phyloP scores from a whole-genome alignment of 1,284 basidiomycete species.

The Cutaneotrichosporon mucoides region DNA sequence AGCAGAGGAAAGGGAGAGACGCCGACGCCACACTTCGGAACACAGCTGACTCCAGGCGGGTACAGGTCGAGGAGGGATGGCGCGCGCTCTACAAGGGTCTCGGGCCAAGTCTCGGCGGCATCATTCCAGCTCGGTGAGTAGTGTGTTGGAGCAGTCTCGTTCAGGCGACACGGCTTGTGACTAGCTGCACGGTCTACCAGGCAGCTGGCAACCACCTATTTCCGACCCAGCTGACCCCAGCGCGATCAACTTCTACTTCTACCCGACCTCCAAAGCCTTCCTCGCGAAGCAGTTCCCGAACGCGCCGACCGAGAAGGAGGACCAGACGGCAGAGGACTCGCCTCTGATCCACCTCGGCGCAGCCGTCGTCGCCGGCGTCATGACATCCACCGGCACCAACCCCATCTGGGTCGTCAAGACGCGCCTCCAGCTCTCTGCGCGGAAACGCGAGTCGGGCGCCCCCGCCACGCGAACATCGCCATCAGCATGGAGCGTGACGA shows the following conservation, averaged over 20 bases:
- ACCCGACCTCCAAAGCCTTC: constrained; percentile 92
- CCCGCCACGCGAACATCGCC: constrained; percentile 12
- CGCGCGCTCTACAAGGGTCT: constrained; percentile 91
- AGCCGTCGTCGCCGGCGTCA: constrained; percentile 74
- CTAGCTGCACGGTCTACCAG: too few species aligned
- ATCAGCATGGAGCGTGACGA: constrained; percentile 59
- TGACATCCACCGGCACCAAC: constrained; percentile 91
- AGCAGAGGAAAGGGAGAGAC: too few species aligned
- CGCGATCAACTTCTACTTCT: constrained; percentile 95
- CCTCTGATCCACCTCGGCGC: constrained; percentile 78
- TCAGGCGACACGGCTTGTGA: too few species aligned
- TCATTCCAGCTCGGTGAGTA: constrained; percentile 76
- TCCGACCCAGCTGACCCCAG: constrained; percentile 27
- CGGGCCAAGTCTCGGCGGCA: constrained; percentile 90
- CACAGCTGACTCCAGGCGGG: constrained; percentile 59
- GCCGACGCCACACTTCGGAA: too few species aligned
- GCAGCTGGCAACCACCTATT: too few species aligned
- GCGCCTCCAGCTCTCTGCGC: constrained; percentile 64
- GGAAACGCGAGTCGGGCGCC: constrained; percentile 23
- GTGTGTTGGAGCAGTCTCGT: background rate
- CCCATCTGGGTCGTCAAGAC: constrained; percentile 99
- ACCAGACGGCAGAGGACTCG: constrained; percentile 66
- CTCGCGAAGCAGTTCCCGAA: constrained; percentile 69
- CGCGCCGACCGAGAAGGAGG: constrained; percentile 54
- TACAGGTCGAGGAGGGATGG: constrained; percentile 84